phyloP scores from a whole-genome alignment of 108 stramenopile genomes.

The Phaeodactylum tricornutum region DNA sequence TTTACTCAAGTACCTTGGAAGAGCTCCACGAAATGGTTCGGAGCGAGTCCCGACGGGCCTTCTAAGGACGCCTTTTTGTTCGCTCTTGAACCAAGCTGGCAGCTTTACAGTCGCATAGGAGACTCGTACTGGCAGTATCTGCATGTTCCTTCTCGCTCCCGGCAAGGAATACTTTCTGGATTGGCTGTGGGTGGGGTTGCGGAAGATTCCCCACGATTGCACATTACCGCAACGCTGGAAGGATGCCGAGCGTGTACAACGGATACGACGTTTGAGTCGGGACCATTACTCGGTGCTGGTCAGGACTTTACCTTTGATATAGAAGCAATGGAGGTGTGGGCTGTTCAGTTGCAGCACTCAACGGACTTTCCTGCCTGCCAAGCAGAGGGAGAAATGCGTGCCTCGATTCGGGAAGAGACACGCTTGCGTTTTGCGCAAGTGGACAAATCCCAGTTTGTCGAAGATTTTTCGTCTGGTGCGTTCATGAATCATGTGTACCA shows the following conservation, averaged over 20 bases:
- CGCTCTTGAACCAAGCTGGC: conserved; percentile 4
- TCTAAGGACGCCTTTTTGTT: conserved; percentile 9
- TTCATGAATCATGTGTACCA: conserved; percentile 7
- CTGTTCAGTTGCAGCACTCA: background rate
- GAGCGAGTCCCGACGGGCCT: background rate
- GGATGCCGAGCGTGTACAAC: conserved; percentile 10
- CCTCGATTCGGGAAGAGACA: conserved; percentile 6
- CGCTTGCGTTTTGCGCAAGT: conserved; percentile 15
- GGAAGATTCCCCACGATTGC: conserved; percentile 17
- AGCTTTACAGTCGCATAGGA: conserved; percentile 1
- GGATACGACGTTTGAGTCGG: conserved; percentile 18
- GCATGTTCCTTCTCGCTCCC: conserved; percentile 4
- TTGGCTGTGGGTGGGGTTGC: conserved; percentile 21
- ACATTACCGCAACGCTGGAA: conserved; percentile 20
- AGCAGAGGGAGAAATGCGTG: conserved; percentile 5
- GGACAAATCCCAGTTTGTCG: conserved; percentile 21
- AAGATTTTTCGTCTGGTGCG: conserved; percentile 16
- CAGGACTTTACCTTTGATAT: conserved; percentile 15
- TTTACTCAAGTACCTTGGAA: conserved; percentile 21
- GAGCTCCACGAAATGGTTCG: conserved; percentile 11
- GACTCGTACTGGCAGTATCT: background rate
- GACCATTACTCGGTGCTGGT: conserved; percentile 13
- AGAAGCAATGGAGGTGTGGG: conserved; percentile 22
- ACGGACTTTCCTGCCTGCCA: background rate
- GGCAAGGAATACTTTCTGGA: conserved; percentile 3